A percentile compares a stretch with the other conserved stretches of the same genome.
phyloP scores from a whole-genome alignment of 768 basidiomycete genomes.

The Tricholomella constricta region DNA sequence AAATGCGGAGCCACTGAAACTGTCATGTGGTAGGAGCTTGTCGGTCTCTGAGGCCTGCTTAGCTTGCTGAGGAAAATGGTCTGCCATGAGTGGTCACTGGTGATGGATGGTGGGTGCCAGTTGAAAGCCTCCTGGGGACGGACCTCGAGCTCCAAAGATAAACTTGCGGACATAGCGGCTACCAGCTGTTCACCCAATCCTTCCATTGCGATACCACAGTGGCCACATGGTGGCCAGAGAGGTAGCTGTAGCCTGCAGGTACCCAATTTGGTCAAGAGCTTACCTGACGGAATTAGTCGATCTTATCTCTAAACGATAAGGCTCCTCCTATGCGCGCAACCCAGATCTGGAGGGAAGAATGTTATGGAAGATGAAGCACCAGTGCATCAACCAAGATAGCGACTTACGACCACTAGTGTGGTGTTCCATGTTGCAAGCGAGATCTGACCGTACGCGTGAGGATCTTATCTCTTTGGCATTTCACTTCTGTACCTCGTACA shows the following conservation, averaged over 20 bases:
- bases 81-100: neutral
- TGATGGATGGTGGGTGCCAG: neutral
- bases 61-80: neutral
- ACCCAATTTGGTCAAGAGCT: neutral
- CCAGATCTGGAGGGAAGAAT: too few relatives aligned
- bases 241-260: neutral
- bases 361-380: too few relatives aligned
- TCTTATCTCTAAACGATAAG: conserved; percentile 4
- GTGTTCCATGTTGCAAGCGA: too few relatives aligned
- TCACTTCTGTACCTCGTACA: too few relatives aligned
- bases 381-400: too few relatives aligned
- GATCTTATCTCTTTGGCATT: too few relatives aligned
- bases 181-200: neutral
- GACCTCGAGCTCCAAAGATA: neutral
- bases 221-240: neutral
- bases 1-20: neutral
- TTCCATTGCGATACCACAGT: neutral
- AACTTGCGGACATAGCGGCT: neutral
- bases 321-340: too few relatives aligned
- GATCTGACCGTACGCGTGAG: too few relatives aligned
- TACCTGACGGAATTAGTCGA: neutral
- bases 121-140: neutral
- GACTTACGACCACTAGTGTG: too few relatives aligned
- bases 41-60: conserved; percentile 11
- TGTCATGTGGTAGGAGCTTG: neutral